A percentile compares a stretch with the other conserved stretches of the same genome.
Conservation (phyloP, 2,329 filamentous ascomycete genomes). For the Alternaria dauci region DNA sequence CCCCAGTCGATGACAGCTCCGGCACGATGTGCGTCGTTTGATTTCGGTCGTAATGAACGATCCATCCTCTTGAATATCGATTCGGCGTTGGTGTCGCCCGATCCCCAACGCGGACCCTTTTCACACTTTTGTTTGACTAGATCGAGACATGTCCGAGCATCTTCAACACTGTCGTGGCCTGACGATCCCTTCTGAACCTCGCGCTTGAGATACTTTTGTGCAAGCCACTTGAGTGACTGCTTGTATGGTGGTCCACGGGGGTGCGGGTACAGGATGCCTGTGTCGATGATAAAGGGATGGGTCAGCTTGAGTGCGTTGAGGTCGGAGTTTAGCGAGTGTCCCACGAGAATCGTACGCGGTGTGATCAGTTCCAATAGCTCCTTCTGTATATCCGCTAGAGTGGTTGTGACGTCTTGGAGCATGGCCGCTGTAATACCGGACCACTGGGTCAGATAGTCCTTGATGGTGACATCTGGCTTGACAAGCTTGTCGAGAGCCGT, state of each 20-base stretch:
- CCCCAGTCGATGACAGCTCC: conserved; percentile 91
- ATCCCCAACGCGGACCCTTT: conserved; percentile 86
- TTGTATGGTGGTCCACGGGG: conserved; percentile 89
- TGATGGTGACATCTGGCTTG: conserved; percentile 86
- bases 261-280: conserved; percentile 87
- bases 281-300: conserved; percentile 94
- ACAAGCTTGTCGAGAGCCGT: conserved; percentile 89
- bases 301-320: conserved; percentile 84
- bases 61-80: conserved; percentile 86
- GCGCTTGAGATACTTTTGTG: conserved; percentile 82
- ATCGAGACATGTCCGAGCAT: conserved; percentile 89
- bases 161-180: conserved; percentile 92
- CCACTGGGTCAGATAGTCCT: conserved; percentile 86
- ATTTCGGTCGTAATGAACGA: conserved; percentile 60
- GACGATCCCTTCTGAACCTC: conserved; percentile 84
- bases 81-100: conserved; percentile 79
- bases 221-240: conserved; percentile 87
- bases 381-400: conserved; percentile 80
- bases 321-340: conserved; percentile 84
- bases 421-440: conserved; percentile 92
- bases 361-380: conserved; percentile 77
- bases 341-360: conserved; percentile 76
- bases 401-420: conserved; percentile 84
- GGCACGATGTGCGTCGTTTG: conserved; percentile 49
- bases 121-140: conserved; percentile 96